Conservation (phyloP, 257 asterid species). For the Cinchona pubescens region DNA sequence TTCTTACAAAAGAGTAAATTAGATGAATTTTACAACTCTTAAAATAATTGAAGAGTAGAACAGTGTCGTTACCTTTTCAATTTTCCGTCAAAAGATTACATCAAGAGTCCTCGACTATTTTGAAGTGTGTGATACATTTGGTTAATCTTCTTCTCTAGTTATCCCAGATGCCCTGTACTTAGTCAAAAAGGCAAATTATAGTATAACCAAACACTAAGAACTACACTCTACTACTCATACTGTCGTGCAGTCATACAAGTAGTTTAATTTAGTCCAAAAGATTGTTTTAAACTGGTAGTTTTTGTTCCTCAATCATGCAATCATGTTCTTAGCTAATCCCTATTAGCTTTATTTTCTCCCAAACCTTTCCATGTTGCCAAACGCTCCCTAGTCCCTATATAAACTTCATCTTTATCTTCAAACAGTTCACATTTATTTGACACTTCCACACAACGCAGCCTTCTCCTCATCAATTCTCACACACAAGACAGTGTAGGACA, state of each 20-base stretch:
- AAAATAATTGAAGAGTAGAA: too few relatives aligned
- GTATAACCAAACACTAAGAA: too few relatives aligned
- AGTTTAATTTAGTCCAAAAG: not conserved
- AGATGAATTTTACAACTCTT: too few relatives aligned
- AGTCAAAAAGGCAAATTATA: not conserved
- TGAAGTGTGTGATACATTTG: too few relatives aligned
- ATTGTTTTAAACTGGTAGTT: not conserved
- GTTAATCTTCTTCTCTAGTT: not conserved
- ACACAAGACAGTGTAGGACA: too few relatives aligned
- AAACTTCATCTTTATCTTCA: constrained; percentile 15
- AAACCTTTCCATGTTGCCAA: not conserved
- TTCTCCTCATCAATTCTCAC: not conserved
- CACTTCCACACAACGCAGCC: constrained; percentile 10
- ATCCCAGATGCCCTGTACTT: not conserved
- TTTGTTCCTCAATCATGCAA: not conserved
- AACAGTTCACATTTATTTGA: constrained; percentile 19
- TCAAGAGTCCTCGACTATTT: too few relatives aligned
- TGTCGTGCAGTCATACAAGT: too few relatives aligned
- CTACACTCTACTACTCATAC: too few relatives aligned
- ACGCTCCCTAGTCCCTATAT: constrained; percentile 15
- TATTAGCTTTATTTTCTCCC: not conserved
- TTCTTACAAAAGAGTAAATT: too few relatives aligned
- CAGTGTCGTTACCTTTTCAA: too few relatives aligned
- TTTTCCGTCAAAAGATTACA: too few relatives aligned
- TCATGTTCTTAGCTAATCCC: constrained; percentile 10